A percentile compares a stretch with the other conserved stretches of the same genome.
Conservation (phyloP, 495 filamentous ascomycete genomes). For the Hypoxylon lienhwacheense region DNA sequence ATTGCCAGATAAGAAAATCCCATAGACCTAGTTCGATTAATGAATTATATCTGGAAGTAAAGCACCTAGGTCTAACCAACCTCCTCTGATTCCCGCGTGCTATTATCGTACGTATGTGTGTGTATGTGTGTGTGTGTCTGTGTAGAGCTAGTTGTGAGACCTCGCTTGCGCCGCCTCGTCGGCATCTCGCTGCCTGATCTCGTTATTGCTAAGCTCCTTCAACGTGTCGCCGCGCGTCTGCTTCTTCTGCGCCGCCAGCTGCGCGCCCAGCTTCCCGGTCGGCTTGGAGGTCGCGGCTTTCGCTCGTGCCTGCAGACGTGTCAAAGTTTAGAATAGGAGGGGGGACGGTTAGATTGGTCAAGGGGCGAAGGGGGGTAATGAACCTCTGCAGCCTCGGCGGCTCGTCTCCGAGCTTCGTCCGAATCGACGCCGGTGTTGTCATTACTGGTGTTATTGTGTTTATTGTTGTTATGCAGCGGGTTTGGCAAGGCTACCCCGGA, state of each 20-base stretch:
- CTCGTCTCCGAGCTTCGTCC: constrained; percentile 59
- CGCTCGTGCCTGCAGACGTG: constrained; percentile 49
- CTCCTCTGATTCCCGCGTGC: too few relatives aligned
- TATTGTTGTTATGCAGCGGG: constrained; percentile 20
- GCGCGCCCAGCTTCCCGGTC: constrained; percentile 62
- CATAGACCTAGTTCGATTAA: too few relatives aligned
- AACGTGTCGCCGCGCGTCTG: constrained; percentile 64
- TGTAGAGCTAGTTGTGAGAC: constrained; percentile 51
- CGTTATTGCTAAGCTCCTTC: constrained; percentile 56
- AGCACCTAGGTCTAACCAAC: not conserved
- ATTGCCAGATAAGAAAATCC: too few relatives aligned
- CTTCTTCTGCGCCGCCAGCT: constrained; percentile 67
- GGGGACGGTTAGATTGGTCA: constrained; percentile 23
- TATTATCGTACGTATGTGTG: too few relatives aligned
- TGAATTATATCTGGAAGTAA: too few relatives aligned
- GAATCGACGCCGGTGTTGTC: too few relatives aligned
- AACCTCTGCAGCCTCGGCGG: constrained; percentile 73
- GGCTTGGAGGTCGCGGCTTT: constrained; percentile 38
- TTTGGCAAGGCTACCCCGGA: constrained; percentile 43
- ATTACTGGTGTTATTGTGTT: too few relatives aligned
- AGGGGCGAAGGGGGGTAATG: too few relatives aligned
- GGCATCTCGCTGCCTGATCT: constrained; percentile 59
- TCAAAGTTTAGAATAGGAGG: constrained; percentile 7
- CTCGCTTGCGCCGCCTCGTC: constrained; percentile 56
- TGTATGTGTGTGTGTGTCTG: not conserved